phyloP scores from a whole-genome alignment of 2,329 filamentous ascomycete genomes.

The Ciborinia camelliae region DNA sequence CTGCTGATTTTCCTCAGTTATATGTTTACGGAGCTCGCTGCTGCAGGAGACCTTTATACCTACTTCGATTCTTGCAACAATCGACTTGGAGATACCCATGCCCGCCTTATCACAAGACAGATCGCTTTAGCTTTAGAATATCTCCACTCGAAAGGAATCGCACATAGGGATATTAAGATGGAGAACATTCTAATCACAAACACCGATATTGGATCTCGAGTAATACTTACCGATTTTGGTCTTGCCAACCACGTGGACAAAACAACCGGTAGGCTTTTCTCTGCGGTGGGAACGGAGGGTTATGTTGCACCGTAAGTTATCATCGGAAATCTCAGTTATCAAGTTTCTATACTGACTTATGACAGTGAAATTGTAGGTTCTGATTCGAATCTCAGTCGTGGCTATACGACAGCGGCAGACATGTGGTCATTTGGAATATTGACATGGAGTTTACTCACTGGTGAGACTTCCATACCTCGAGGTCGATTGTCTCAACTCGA shows the following conservation, averaged over 20 bases:
- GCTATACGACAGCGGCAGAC: conserved; percentile 36
- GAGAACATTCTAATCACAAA: conserved; percentile 37
- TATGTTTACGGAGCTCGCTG: conserved; percentile 56
- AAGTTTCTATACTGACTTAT: not conserved
- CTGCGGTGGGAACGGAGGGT: conserved; percentile 34
- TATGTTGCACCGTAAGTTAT: conserved; percentile 36
- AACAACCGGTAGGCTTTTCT: conserved; percentile 30
- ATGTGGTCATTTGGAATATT: conserved; percentile 37
- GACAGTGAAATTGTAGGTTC: conserved; percentile 27
- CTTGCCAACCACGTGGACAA: conserved; percentile 30
- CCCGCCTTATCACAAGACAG: conserved; percentile 35
- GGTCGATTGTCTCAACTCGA: conserved; percentile 26
- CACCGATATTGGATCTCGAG: conserved; percentile 33
- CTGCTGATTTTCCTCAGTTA: conserved; percentile 41
- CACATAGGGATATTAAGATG: conserved; percentile 37
- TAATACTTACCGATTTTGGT: conserved; percentile 38
- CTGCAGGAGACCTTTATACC: conserved; percentile 40
- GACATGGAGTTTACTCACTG: conserved; percentile 32
- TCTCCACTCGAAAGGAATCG: conserved; percentile 33
- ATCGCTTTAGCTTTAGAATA: conserved; percentile 34
- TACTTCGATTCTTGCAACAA: conserved; percentile 31
- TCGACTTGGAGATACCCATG: conserved; percentile 29
- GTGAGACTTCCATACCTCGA: conserved; percentile 25
- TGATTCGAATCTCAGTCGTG: conserved; percentile 1
- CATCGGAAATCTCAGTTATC: not conserved